phyloP scores from a whole-genome alignment of 108 stramenopile species.

The Parietichytrium sp. region DNA sequence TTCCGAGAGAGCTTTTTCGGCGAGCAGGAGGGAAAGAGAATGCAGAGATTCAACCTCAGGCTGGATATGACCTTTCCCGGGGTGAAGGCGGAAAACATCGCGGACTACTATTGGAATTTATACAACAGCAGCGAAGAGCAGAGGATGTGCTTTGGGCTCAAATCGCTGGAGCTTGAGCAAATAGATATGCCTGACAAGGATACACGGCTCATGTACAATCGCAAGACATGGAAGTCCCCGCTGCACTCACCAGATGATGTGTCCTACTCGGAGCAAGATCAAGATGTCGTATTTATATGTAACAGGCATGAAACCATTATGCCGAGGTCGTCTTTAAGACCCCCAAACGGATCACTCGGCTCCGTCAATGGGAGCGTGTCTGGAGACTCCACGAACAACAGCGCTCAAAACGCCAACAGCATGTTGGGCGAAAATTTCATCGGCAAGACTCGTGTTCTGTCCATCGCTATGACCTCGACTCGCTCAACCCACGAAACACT shows the following conservation, averaged over 20 bases:
- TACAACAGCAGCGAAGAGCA: slow-evolving; percentile 26
- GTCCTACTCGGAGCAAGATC: not conserved
- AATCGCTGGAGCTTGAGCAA: slow-evolving; percentile 19
- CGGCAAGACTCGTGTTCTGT: not conserved
- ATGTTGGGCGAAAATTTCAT: not conserved
- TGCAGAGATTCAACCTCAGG: not conserved
- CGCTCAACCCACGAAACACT: slow-evolving; percentile 19
- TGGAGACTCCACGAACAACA: not conserved
- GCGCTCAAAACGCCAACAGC: not conserved
- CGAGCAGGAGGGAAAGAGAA: not conserved
- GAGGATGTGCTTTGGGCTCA: not conserved
- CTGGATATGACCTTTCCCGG: slow-evolving; percentile 33
- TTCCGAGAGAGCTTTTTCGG: slow-evolving; percentile 27
- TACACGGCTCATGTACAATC: slow-evolving; percentile 17
- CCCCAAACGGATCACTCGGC: too few species aligned
- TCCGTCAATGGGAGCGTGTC: not conserved
- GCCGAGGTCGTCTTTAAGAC: not conserved
- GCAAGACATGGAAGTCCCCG: slow-evolving; percentile 36
- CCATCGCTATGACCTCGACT: slow-evolving; percentile 7
- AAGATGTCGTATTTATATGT: slow-evolving; percentile 23
- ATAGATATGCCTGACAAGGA: slow-evolving; percentile 13
- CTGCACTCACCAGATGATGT: not conserved
- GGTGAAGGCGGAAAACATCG: not conserved
- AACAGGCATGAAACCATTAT: not conserved
- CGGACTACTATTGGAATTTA: slow-evolving; percentile 27